Percentiles rank a stretch among this genome's conserved stretches.
These are phyloP conservation scores for Leccinum imitatum DNA, from an alignment of 768 basidiomycete species.

Conservation along the genomic window DNA sequence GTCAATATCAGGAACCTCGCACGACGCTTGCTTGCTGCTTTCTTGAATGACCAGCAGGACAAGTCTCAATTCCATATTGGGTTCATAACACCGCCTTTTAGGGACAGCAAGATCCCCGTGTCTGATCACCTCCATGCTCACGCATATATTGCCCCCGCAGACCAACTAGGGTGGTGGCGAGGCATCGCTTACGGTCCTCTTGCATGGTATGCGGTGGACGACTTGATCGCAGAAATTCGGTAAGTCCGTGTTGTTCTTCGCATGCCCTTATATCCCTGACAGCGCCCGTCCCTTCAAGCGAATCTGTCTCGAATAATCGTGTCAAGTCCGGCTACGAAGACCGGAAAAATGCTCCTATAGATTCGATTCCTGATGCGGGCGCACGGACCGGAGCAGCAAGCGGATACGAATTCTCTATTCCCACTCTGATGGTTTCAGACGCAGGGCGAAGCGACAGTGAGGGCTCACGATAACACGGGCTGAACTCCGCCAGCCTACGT, in stretches of 20 bases:
- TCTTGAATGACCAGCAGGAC: neutral
- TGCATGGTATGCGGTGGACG: neutral
- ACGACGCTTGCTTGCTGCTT: neutral
- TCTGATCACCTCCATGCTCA: conserved; percentile 80
- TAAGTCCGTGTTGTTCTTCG: conserved; percentile 32
- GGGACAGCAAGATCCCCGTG: conserved; percentile 74
- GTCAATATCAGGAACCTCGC: conserved; percentile 1
- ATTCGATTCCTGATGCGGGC: conserved; percentile 70
- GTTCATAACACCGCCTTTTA: conserved; percentile 78
- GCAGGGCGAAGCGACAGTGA: neutral
- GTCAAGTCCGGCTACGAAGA: neutral
- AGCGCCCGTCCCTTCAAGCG: conserved; percentile 34
- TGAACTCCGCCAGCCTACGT: neutral
- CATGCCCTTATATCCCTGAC: conserved; percentile 5
- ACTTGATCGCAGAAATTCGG: conserved; percentile 82
- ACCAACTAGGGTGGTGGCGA: conserved; percentile 1
- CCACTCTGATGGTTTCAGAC: conserved; percentile 40
- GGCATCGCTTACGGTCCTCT: neutral
- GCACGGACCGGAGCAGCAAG: conserved; percentile 62
- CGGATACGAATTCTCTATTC: conserved; percentile 60
- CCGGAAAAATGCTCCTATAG: conserved; percentile 44
- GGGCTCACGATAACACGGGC: neutral
- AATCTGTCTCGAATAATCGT: conserved; percentile 41
- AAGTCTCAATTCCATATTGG: conserved; percentile 32
- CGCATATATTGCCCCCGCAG: conserved; percentile 57